Conservation (phyloP, 192 early-diverging fungal species). For the Entomortierella parvispora region DNA sequence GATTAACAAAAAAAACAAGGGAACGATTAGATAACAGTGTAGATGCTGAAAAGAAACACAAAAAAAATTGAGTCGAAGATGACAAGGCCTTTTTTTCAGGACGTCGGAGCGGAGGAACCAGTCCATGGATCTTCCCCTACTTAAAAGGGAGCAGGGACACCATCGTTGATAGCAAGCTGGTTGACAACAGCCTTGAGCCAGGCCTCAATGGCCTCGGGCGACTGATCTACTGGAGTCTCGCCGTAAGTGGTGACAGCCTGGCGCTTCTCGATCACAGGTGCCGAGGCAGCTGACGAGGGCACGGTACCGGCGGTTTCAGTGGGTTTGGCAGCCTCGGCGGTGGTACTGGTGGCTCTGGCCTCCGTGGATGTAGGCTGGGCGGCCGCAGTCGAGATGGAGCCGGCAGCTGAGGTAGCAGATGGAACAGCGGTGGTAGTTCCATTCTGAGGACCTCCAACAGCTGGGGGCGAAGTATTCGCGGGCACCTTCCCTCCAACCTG, state of each 20-base stretch:
- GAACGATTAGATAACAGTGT: not conserved
- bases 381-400: slow-evolving; percentile 5
- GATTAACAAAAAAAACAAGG: not conserved
- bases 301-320: not conserved
- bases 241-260: slow-evolving; percentile 16
- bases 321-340: not conserved
- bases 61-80: not conserved
- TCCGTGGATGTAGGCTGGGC: not conserved
- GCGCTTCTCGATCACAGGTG: slow-evolving; percentile 25
- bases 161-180: slow-evolving; percentile 20
- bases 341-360: not conserved
- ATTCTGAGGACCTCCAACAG: slow-evolving; percentile 5
- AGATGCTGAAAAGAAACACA: not conserved
- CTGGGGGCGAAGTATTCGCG: not conserved
- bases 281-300: too few species aligned
- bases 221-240: not conserved
- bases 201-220: slow-evolving; percentile 21
- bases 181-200: slow-evolving; percentile 43
- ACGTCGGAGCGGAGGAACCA: too few species aligned
- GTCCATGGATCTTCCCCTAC: too few species aligned
- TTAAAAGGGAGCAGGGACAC: slow-evolving; percentile 29
- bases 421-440: not conserved
- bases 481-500: slow-evolving; percentile 31
- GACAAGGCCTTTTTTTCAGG: not conserved
- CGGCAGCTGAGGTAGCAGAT: not conserved